Conservation (phyloP, 495 filamentous ascomycete species). For the Penicillium riverlandense region DNA sequence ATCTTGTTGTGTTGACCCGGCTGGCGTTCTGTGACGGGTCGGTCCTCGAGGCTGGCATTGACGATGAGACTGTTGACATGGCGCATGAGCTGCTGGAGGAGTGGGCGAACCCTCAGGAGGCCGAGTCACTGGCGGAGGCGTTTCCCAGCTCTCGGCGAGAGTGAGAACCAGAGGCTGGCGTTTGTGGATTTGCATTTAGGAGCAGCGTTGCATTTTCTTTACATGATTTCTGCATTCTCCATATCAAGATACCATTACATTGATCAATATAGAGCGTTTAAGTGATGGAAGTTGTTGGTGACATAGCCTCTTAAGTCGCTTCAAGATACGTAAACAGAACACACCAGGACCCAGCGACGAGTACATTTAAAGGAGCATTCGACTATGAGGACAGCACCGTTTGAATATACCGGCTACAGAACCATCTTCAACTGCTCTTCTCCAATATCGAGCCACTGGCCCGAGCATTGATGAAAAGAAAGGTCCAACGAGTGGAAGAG, state of each 20-base stretch:
- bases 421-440: conserved; percentile 30
- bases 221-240: too few species aligned
- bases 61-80: conserved; percentile 58
- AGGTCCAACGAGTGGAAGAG: conserved; percentile 25
- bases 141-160: conserved; percentile 42
- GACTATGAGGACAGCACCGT: too few species aligned
- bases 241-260: too few species aligned
- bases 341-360: too few species aligned
- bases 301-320: too few species aligned
- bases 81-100: conserved; percentile 59
- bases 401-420: too few species aligned
- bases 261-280: too few species aligned
- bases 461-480: conserved; percentile 51
- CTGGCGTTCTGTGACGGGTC: conserved; percentile 60
- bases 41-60: conserved; percentile 57
- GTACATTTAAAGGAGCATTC: too few species aligned
- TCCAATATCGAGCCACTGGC: conserved; percentile 42
- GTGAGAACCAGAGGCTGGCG: conserved; percentile 4
- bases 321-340: too few species aligned
- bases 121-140: conserved; percentile 52
- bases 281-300: too few species aligned
- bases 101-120: conserved; percentile 62
- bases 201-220: too few species aligned
- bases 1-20: conserved; percentile 56
- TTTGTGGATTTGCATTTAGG: conserved; percentile 1